Conservation (phyloP, 305 asterid genomes). For the Fraxinus greggii region DNA sequence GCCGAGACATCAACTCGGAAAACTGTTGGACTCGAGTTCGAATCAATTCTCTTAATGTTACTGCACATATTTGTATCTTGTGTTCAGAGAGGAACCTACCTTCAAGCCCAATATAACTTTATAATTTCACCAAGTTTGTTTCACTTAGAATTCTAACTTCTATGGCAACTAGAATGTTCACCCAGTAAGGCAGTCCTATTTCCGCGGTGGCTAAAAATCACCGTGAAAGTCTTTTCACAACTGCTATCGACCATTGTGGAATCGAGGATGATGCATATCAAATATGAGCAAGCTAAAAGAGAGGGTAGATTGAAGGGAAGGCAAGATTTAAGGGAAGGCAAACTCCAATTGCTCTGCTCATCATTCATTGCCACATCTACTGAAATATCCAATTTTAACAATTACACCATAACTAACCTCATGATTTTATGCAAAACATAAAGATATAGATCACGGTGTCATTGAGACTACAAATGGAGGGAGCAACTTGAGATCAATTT, state of each 20-base stretch:
- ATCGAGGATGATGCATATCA: too few relatives aligned
- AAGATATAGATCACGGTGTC: not conserved
- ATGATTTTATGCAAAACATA: not conserved
- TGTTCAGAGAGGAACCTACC: constrained; percentile 20
- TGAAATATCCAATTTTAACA: too few relatives aligned
- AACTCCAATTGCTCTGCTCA: too few relatives aligned
- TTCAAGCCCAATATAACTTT: constrained; percentile 22
- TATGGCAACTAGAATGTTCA: constrained; percentile 26
- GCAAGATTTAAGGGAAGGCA: too few relatives aligned
- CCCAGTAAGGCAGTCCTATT: not conserved
- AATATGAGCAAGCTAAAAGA: too few relatives aligned
- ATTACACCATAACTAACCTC: not conserved
- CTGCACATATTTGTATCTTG: constrained; percentile 28
- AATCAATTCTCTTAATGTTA: constrained; percentile 13
- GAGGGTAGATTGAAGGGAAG: too few relatives aligned
- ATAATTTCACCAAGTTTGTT: constrained; percentile 11
- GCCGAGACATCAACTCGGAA: not conserved
- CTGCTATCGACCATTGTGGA: too few relatives aligned
- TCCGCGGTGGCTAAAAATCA: not conserved
- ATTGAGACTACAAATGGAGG: not conserved
- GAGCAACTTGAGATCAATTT: not conserved
- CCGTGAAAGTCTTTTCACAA: not conserved
- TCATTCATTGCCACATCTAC: too few relatives aligned
- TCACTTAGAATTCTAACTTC: constrained; percentile 37
- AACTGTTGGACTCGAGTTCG: too few relatives aligned